Base-by-base conservation (phyloP, 768 basidiomycete species). In the Ramaria sp. region DNA sequence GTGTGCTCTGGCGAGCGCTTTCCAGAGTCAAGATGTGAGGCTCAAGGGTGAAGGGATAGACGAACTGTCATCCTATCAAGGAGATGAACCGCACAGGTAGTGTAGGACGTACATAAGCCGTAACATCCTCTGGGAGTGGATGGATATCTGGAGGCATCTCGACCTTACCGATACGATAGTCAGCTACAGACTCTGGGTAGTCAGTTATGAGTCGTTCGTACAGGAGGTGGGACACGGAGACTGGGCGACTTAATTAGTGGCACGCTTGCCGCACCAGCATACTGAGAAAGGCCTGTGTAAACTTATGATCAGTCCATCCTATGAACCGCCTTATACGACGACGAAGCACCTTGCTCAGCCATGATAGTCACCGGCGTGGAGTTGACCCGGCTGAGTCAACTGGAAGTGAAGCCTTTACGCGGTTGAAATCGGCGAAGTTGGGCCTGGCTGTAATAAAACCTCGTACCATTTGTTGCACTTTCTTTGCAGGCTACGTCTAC, bases 21-120 rank as follows among this genome's bases (percentile, higher is more conserved):
- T 88, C 88, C 41, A 90, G 71, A 1, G 82, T 79, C 53, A 94
- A 69, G 61, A 91, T 75, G 66, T 95, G 93, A 0, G 84, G 80
- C 65, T 98, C 95, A 52, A 98, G 79, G 3, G 92, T 87, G 75
- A 91, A 97, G 1, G 95, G 94, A 65, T 97, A 98, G 43, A 89
- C 95, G 64, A 97, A 96, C 94, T 98, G 67, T 9, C 19, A 19
- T 38, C 31, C 43, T 37, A 27, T 15, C 45, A 54, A n/a, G 11
- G 48, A 53, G 39, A 49, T 13, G 42, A 31, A 45, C 15, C 22
- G 48, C 5, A 31, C 62, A 71, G 63, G 52, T 0, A 27, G 22
- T 11, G 17, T 20, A 22, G 15, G 6, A 68, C 82, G 63, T 62
- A 94, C 95, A 67, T 98, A 98, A 60, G 89, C 80, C 1, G 82